Evolutionary conservation across 1,139 yeast species (phyloP).

Genomic region (Sugiyamaella xylanicola): DNA sequence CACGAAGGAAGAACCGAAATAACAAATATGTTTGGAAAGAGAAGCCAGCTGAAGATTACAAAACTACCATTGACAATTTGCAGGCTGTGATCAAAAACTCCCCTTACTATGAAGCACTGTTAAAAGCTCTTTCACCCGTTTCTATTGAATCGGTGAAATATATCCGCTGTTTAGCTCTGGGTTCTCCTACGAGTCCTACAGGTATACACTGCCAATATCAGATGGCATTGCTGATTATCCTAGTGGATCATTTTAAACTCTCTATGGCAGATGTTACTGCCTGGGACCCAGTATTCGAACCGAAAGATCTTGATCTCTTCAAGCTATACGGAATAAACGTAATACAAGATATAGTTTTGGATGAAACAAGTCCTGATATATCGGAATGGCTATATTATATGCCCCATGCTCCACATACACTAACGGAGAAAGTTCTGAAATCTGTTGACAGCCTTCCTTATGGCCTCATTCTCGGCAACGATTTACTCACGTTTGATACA

Average conservation of each 20-base stretch:
- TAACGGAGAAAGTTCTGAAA: constrained; percentile 53
- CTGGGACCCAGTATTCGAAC: constrained; percentile 66
- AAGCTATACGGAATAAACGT: constrained; percentile 37
- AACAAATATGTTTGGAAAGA: constrained; percentile 25
- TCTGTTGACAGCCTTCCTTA: constrained; percentile 38
- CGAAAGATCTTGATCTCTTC: constrained; percentile 46
- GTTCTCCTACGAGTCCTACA: constrained; percentile 59
- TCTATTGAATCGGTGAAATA: constrained; percentile 21
- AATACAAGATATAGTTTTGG: constrained; percentile 29
- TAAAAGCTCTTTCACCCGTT: constrained; percentile 15
- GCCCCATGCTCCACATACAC: constrained; percentile 72
- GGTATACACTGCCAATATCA: constrained; percentile 60
- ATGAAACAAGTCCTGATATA: constrained; percentile 12
- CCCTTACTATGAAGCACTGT: constrained; percentile 21
- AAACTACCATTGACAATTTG: constrained; percentile 20
- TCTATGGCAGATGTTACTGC: constrained; percentile 45
- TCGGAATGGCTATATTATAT: constrained; percentile 52
- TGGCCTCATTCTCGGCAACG: constrained; percentile 37
- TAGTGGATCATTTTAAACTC: constrained; percentile 41
- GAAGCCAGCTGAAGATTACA: constrained; percentile 33
- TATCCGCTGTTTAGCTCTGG: constrained; percentile 72
- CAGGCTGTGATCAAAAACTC: constrained; percentile 22
- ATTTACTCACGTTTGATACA: constrained; percentile 37
- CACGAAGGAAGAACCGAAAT: constrained; percentile 20
- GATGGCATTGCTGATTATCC: constrained; percentile 54